These are phyloP conservation scores for Lojkania enalia DNA, from an alignment of 2,329 filamentous ascomycete species.

Conservation along the genomic window DNA sequence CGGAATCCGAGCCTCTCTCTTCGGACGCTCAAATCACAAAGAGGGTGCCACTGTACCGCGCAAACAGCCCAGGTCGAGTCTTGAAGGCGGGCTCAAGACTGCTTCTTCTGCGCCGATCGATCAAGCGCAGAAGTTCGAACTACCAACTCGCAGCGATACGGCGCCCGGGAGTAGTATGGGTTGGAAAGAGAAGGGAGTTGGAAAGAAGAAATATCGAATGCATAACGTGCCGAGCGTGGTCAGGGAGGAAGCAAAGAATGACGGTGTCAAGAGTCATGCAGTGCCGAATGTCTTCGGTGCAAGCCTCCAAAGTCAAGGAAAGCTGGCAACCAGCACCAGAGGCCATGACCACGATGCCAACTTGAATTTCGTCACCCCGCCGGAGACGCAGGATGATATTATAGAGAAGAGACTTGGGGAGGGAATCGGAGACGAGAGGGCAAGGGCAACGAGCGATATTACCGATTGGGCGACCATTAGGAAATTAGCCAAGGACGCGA, in stretches of 20 bases:
- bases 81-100: background rate
- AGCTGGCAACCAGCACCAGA: too few relatives aligned
- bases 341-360: too few relatives aligned
- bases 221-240: background rate
- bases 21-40: slow-evolving; percentile 29
- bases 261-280: background rate
- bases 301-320: slow-evolving; percentile 1
- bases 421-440: too few relatives aligned
- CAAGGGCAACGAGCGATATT: too few relatives aligned
- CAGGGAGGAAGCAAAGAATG: slow-evolving; percentile 5
- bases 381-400: too few relatives aligned
- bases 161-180: background rate
- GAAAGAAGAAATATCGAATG: background rate
- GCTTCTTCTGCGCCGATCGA: background rate
- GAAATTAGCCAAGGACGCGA: too few relatives aligned
- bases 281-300: slow-evolving; percentile 4
- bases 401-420: too few relatives aligned
- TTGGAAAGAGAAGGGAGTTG: background rate
- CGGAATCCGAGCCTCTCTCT: slow-evolving; percentile 30
- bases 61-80: slow-evolving; percentile 14
- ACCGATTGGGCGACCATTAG: too few relatives aligned
- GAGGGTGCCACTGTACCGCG: slow-evolving; percentile 32
- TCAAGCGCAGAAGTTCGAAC: background rate
- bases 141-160: background rate
- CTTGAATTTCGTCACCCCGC: too few relatives aligned